Evolutionary conservation across 805 yeast species (phyloP), one percentile per base, ranked within the genome.

Genomic region (Myxozyma nipponensis): DNA sequence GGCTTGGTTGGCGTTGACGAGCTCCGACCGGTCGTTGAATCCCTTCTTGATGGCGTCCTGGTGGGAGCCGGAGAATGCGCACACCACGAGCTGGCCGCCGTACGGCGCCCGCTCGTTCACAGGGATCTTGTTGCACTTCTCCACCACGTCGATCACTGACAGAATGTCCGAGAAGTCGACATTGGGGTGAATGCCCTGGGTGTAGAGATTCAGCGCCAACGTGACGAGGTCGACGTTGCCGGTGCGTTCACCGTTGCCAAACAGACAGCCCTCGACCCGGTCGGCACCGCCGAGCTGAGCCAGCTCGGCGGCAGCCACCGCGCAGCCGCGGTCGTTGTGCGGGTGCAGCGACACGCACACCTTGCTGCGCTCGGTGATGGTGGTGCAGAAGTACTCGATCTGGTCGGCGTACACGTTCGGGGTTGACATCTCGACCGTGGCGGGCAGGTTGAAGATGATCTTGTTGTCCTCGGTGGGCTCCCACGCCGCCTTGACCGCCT

Each of bases 21-120:
- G 69, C 57, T 73, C 69, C 49, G 72, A 70, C 59, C 78, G 74
- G 18, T 64, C 66, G 22, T 75, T 72, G 66, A 85, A 85, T 17
- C 95, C 95, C 71, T 85, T 85, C 69, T 85, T 86, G 67, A 85
- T 85, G 39, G 95, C 93, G 67, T 86, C 93, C 70, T 85, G 93
- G 67, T 85, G 93, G n/a, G 88, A 81, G 3, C 93, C 93, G 45
- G 84, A 77, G 69, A 85, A 85, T 1, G 93, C 93, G 69, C 87
- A 84, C 34, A 85, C 90, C 39, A 84, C 93, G 44, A 84, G 75
- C 47, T 84, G 82, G 32, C 93, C 93, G 50, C 90, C 90, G 63
- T 84, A 84, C 9, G 93, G 93, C 22, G 90, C 84, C 63, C 93
- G 78, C 52, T 83, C 79, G 49, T 79, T 85, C 18, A 86, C 83